Evolutionary conservation across 2,329 filamentous ascomycete genomes (phyloP).

Genomic region (Harringtonia aguacate): DNA sequence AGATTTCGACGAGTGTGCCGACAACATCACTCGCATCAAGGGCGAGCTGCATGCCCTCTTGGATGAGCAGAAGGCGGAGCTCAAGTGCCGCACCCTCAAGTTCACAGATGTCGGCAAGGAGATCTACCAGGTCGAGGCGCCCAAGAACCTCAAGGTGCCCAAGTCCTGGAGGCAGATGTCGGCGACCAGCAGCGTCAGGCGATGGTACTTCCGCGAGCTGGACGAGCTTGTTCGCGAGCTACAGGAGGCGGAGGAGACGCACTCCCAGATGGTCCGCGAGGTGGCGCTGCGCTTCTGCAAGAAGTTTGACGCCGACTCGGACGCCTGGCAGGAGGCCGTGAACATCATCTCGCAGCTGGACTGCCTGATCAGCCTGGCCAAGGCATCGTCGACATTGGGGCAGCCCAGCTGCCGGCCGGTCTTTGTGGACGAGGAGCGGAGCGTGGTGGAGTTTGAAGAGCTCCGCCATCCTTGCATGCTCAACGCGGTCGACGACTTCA

Average conservation of each 20-base stretch:
- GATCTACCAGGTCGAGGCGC: slow-evolving; percentile 89
- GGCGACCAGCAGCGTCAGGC: slow-evolving; percentile 77
- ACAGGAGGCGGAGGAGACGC: slow-evolving; percentile 89
- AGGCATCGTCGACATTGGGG: slow-evolving; percentile 73
- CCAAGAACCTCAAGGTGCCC: slow-evolving; percentile 75
- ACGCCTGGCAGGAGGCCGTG: slow-evolving; percentile 78
- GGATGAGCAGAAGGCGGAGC: slow-evolving; percentile 56
- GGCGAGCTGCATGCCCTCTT: slow-evolving; percentile 61
- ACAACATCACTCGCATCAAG: slow-evolving; percentile 66
- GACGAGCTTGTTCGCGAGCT: slow-evolving; percentile 73
- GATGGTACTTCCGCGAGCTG: slow-evolving; percentile 85
- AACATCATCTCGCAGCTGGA: slow-evolving; percentile 87
- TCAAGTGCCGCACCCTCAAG: slow-evolving; percentile 63
- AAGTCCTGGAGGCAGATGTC: slow-evolving; percentile 95
- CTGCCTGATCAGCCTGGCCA: slow-evolving; percentile 86
- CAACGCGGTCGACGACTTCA: slow-evolving; percentile 83
- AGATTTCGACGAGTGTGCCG: slow-evolving; percentile 80
- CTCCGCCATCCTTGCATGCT: slow-evolving; percentile 93
- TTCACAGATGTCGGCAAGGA: slow-evolving; percentile 90
- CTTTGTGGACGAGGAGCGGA: slow-evolving; percentile 80
- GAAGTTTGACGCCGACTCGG: slow-evolving; percentile 81
- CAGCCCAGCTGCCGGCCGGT: slow-evolving; percentile 77
- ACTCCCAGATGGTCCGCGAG: slow-evolving; percentile 82
- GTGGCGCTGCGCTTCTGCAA: slow-evolving; percentile 74
- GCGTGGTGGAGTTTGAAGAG: slow-evolving; percentile 82